These are phyloP conservation scores for Leptographium wingfieldii DNA, from an alignment of 2,329 filamentous ascomycete genomes.

Conservation along the genomic window DNA sequence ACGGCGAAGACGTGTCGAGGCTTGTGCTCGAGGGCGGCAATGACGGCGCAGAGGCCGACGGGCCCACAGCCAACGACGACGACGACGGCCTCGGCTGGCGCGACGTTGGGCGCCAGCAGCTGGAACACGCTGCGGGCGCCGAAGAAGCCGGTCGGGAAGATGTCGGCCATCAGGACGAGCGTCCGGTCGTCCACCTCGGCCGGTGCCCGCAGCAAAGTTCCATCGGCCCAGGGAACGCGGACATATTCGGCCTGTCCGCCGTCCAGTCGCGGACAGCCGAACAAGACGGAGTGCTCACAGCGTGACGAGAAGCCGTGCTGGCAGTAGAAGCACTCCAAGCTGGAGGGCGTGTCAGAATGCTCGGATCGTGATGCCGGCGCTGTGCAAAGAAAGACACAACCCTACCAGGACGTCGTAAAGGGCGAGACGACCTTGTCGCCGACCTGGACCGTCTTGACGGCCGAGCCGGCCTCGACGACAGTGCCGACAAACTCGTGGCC, in stretches of 20 bases:
- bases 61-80: slow-evolving; percentile 78
- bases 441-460: slow-evolving; percentile 54
- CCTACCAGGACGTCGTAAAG: slow-evolving; percentile 69
- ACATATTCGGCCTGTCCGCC: slow-evolving; percentile 76
- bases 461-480: slow-evolving; percentile 53
- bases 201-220: slow-evolving; percentile 65
- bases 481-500: slow-evolving; percentile 81
- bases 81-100: slow-evolving; percentile 54
- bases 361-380: no score
- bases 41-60: slow-evolving; percentile 71
- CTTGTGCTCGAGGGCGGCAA: slow-evolving; percentile 62
- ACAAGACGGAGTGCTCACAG: slow-evolving; percentile 57
- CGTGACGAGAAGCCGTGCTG: slow-evolving; percentile 62
- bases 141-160: slow-evolving; percentile 80
- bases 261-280: slow-evolving; percentile 57
- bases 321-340: slow-evolving; percentile 75
- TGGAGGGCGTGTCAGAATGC: slow-evolving; percentile 15
- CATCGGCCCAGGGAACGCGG: slow-evolving; percentile 68
- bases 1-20: slow-evolving; percentile 68
- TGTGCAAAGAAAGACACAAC: slow-evolving; percentile 1
- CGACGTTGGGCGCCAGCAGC: slow-evolving; percentile 35
- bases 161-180: slow-evolving; percentile 82
- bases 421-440: slow-evolving; percentile 74
- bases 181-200: slow-evolving; percentile 58
- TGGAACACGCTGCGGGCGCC: slow-evolving; percentile 68